Percentiles rank a stretch among this genome's conserved stretches.
Evolutionary conservation across 345 rosid species (phyloP).

Genomic region (Erodium maritimum): DNA sequence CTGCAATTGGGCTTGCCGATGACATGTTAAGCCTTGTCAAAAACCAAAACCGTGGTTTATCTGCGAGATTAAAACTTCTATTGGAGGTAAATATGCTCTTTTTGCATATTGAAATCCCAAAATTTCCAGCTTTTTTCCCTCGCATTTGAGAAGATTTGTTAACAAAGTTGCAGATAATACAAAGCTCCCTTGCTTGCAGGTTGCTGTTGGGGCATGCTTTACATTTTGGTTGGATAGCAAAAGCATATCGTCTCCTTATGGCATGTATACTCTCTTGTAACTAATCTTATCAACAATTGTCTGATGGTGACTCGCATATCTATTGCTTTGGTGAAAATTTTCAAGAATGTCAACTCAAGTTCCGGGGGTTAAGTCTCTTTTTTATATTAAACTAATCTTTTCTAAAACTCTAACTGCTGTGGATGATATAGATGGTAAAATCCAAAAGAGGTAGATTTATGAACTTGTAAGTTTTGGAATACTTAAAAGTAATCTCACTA

Average conservation of each 20-base stretch:
- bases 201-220: conserved; percentile 54
- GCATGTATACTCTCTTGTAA: conserved; percentile 96
- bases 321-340: conserved; percentile 27
- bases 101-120: not conserved
- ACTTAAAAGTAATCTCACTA: not conserved
- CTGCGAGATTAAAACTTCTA: conserved; percentile 38
- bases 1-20: conserved; percentile 58
- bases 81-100: conserved; percentile 42
- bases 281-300: conserved; percentile 62
- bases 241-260: conserved; percentile 67
- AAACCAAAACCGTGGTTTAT: conserved; percentile 32
- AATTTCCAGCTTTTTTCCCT: not conserved
- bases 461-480: not conserved
- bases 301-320: conserved; percentile 75
- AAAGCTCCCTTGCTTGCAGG: conserved; percentile 29
- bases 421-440: not conserved
- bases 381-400: too few species aligned
- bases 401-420: not conserved
- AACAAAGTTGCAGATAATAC: conserved; percentile 11
- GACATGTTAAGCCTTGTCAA: conserved; percentile 39
- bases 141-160: conserved; percentile 1
- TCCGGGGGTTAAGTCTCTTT: not conserved
- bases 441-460: not conserved
- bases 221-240: conserved; percentile 69
- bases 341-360: conserved; percentile 4